phyloP scores from a whole-genome alignment of 1,139 yeast species.

The Wickerhamomyces sp. region DNA sequence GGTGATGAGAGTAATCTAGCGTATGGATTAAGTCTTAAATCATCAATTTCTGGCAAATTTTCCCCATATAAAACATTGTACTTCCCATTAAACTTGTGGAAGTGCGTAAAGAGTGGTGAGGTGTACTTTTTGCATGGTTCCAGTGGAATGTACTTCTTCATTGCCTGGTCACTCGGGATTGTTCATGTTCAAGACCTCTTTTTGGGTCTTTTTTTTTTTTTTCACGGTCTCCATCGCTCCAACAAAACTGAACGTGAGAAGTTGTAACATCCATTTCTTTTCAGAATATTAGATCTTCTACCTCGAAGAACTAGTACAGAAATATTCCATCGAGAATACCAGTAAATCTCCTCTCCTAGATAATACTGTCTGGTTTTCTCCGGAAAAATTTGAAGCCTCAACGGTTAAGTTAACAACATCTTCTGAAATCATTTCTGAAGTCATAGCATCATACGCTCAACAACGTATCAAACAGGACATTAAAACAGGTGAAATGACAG shows the following conservation, averaged over 20 bases:
- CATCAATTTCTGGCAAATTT: not conserved
- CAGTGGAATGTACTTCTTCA: not conserved
- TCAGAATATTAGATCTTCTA: too few species aligned
- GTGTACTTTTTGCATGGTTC: not conserved
- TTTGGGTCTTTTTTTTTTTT: not conserved
- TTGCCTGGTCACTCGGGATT: not conserved
- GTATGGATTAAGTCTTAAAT: constrained; percentile 7
- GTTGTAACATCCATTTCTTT: too few species aligned
- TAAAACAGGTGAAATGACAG: not conserved
- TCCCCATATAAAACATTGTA: not conserved
- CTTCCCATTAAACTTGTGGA: constrained; percentile 1
- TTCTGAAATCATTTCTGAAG: too few species aligned
- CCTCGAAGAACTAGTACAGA: too few species aligned
- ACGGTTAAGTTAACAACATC: too few species aligned
- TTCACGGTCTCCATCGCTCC: too few species aligned
- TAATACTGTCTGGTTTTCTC: too few species aligned
- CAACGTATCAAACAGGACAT: not conserved
- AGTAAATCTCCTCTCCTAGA: too few species aligned
- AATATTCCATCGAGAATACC: too few species aligned
- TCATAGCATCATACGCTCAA: not conserved
- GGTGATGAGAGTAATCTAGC: constrained; percentile 15
- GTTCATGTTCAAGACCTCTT: not conserved
- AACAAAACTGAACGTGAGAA: too few species aligned
- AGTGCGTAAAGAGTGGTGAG: not conserved
- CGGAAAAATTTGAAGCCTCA: too few species aligned